Base-by-base conservation (phyloP, 2,329 filamentous ascomycete species). In the Fusarium tjaetaba region DNA sequence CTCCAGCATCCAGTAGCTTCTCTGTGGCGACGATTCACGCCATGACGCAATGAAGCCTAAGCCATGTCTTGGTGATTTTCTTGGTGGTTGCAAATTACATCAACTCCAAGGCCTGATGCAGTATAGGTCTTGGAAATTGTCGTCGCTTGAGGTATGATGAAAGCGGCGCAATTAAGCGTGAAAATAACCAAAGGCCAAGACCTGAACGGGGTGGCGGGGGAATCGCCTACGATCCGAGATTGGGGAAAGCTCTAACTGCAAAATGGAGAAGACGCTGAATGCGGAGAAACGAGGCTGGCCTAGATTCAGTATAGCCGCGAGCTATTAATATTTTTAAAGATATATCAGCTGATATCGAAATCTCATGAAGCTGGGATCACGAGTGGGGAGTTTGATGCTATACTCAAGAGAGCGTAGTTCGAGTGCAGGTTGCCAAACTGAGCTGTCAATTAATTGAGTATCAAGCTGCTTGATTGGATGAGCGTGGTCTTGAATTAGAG, bases 101-200 rank as follows among this genome's bases (percentile, higher is more conserved):
- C 30, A 45, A 18, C 7, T 30, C 45, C 15, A 24, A 18, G 39
- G 22, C 34, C 14, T 24, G 18, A 46, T 16, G 20, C 11, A 28
- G 7, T 3, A 15, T 4, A 16, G 6, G 10, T 10, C 56, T 38
- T 59, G 42, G 56, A 24, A 55, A 26, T 2, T 36, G n/a, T 13
- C 20, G 60, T 57, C 41, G 24, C 48, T 51, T 36, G n/a, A 5
- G 4, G 15, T 30, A 65, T 66, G 63, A 66, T 65, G 63, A 48
- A 66, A 66, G 63, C 22, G 60, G 60, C 63, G 61, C 5, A 30
- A 59, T 20, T 8, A 49, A 36, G 56, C 42, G n/a, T 38, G 24
- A 5, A 28, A 32, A 34, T 2, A 8, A 26, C 46, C 14, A 16
- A 48, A 20, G 11, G 39, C 55, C 30, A 34, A 36, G 55, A 32